Percentiles rank a stretch among this genome's conserved stretches.
Conservation (phyloP, 306 rosid genomes). For the Vicia villosa region DNA sequence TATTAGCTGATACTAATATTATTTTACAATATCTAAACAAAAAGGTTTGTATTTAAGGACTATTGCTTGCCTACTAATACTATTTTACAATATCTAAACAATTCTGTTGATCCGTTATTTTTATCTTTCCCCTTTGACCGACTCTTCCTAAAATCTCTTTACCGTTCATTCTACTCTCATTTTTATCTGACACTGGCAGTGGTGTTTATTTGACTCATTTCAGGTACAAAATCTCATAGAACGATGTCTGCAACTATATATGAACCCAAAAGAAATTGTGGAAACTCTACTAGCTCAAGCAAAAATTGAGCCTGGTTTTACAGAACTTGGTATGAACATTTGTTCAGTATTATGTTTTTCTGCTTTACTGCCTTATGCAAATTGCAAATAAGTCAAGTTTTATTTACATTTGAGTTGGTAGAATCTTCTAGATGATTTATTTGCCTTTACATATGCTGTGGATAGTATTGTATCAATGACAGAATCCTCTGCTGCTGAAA, state of each 20-base stretch:
- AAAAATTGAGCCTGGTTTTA: slow-evolving; percentile 83
- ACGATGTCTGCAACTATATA: slow-evolving; percentile 74
- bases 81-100: no score
- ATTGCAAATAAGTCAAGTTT: background rate
- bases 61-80: background rate
- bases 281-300: slow-evolving; percentile 62
- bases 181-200: background rate
- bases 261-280: slow-evolving; percentile 77
- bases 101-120: background rate
- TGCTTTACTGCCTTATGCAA: background rate
- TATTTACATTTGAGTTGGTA: slow-evolving; percentile 5
- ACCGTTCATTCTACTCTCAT: background rate
- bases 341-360: background rate
- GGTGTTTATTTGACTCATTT: slow-evolving; percentile 29
- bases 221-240: slow-evolving; percentile 87
- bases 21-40: background rate
- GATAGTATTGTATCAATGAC: slow-evolving; percentile 2
- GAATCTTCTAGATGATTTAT: background rate
- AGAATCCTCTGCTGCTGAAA: slow-evolving; percentile 4
- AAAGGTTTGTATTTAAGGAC: background rate
- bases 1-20: background rate
- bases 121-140: background rate
- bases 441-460: background rate
- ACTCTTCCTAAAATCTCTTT: background rate
- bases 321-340: slow-evolving; percentile 66